phyloP scores from a whole-genome alignment of 148 eudicot species.

The Rhododendron mucronatum region DNA sequence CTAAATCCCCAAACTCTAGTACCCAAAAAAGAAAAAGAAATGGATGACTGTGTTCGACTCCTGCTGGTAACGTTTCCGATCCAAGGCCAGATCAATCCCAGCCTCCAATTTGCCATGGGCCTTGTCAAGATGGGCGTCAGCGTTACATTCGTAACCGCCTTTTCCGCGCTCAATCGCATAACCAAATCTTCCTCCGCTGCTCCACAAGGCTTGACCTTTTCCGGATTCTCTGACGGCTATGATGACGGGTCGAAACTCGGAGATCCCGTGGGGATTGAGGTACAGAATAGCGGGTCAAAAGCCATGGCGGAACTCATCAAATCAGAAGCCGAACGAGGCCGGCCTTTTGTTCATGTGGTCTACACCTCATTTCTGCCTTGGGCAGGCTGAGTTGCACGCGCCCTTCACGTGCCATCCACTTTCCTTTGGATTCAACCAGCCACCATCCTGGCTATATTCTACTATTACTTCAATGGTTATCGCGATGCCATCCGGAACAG shows the following conservation, averaged over 20 bases:
- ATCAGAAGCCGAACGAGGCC: slow-evolving; percentile 13
- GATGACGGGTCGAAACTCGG: too few species aligned
- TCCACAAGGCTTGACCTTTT: background rate
- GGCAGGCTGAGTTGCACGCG: slow-evolving; percentile 18
- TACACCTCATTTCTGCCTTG: slow-evolving; percentile 37
- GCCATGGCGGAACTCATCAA: background rate
- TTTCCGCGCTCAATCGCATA: slow-evolving; percentile 6
- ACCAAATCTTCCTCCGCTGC: background rate
- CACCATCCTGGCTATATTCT: too few species aligned
- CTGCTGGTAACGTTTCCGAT: slow-evolving; percentile 27
- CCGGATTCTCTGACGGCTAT: slow-evolving; percentile 19
- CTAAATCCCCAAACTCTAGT: too few species aligned
- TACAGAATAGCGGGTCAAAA: slow-evolving; percentile 14
- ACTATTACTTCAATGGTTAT: too few species aligned
- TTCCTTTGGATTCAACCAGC: too few species aligned
- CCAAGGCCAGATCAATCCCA: slow-evolving; percentile 27
- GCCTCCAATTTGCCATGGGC: too few species aligned
- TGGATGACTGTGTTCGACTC: slow-evolving; percentile 15
- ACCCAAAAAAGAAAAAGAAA: background rate
- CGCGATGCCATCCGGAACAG: too few species aligned
- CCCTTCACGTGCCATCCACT: background rate
- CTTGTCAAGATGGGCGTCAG: too few species aligned
- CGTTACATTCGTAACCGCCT: slow-evolving; percentile 33
- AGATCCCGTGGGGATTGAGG: background rate
- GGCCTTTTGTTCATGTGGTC: slow-evolving; percentile 29